These are phyloP conservation scores for Hypomyces rosellus DNA, from an alignment of 2,329 filamentous ascomycete species.

Conservation along the genomic window DNA sequence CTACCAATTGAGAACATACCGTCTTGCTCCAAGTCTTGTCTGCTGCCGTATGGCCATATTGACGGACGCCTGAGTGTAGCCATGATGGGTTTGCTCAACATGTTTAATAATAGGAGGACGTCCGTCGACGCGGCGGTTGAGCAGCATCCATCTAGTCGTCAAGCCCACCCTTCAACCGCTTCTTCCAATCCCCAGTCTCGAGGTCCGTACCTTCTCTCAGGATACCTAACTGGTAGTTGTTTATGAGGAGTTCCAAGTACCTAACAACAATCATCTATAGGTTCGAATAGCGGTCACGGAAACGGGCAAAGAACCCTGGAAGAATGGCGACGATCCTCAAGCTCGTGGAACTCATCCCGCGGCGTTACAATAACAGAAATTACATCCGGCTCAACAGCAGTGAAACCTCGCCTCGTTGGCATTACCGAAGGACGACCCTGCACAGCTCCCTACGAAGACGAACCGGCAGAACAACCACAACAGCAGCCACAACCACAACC, in stretches of 20 bases:
- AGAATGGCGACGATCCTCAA: slow-evolving; percentile 1
- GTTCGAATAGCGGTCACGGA: slow-evolving; percentile 1
- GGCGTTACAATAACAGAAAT: not conserved
- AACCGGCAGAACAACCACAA: too few relatives aligned
- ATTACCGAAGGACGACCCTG: slow-evolving; percentile 4
- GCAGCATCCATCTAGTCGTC: not conserved
- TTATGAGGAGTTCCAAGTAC: not conserved
- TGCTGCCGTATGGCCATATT: slow-evolving; percentile 5
- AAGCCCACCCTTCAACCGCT: not conserved
- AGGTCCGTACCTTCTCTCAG: slow-evolving; percentile 2
- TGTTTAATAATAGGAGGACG: slow-evolving; percentile 7
- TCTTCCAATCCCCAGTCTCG: not conserved
- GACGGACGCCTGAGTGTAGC: not conserved
- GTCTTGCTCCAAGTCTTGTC: not conserved
- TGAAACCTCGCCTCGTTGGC: slow-evolving; percentile 9
- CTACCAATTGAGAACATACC: not conserved
- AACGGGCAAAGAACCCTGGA: not conserved
- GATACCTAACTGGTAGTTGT: too few relatives aligned
- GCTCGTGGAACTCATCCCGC: not conserved
- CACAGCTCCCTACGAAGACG: not conserved
- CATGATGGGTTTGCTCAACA: slow-evolving; percentile 11
- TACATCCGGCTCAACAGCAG: not conserved
- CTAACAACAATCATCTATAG: slow-evolving; percentile 1
- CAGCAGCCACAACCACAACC: not conserved
- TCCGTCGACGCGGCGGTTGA: slow-evolving; percentile 2